These are phyloP conservation scores for Hysterangium stoloniferum DNA, from an alignment of 768 basidiomycete species.

Conservation along the genomic window DNA sequence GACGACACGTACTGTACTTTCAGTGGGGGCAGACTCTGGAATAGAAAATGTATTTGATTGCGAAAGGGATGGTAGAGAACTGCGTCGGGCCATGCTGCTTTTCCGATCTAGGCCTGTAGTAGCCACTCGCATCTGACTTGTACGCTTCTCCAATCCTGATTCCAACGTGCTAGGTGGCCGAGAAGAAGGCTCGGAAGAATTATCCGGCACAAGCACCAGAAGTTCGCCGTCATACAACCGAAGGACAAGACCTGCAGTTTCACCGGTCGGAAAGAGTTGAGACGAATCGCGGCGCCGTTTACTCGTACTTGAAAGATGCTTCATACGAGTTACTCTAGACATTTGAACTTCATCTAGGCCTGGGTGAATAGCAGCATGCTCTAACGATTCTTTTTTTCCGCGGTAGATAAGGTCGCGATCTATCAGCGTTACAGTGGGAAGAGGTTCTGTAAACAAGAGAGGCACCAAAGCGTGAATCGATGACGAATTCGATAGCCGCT, in stretches of 20 bases:
- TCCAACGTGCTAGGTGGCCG: conserved; percentile 61
- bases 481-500: conserved; percentile 21
- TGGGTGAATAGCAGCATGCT: background rate
- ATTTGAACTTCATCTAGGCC: conserved; percentile 3
- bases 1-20: conserved; percentile 65
- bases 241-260: conserved; percentile 60
- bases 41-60: conserved; percentile 49
- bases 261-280: conserved; percentile 13
- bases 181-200: conserved; percentile 42
- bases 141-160: conserved; percentile 28
- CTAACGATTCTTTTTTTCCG: conserved; percentile 53
- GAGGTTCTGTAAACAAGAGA: conserved; percentile 66
- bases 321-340: conserved; percentile 3
- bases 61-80: conserved; percentile 72
- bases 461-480: conserved; percentile 48
- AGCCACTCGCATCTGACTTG: conserved; percentile 58
- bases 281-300: background rate
- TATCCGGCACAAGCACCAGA: conserved; percentile 57
- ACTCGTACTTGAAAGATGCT: background rate
- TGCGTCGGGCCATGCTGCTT: conserved; percentile 63
- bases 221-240: conserved; percentile 71
- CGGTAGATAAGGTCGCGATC: conserved; percentile 59
- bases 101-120: conserved; percentile 70
- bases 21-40: conserved; percentile 47
- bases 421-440: conserved; percentile 60